These are phyloP conservation scores for Pharnaceum exiguum DNA, from an alignment of 148 eudicot genomes.

Conservation along the genomic window DNA sequence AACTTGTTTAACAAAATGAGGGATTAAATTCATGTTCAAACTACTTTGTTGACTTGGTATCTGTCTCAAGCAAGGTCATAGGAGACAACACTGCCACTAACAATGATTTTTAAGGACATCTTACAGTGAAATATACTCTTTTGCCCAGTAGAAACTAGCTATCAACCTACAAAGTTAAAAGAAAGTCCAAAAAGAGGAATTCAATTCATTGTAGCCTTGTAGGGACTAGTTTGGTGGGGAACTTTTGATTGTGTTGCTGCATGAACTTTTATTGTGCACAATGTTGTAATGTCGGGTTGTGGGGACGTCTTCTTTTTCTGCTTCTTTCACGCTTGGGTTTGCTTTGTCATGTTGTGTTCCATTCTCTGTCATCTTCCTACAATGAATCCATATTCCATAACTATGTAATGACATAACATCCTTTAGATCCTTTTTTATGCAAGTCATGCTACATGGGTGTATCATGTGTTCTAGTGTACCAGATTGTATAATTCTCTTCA, in stretches of 20 bases:
- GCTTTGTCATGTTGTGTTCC: slow-evolving; percentile 33
- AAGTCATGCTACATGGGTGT: neutral
- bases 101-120: slow-evolving; percentile 19
- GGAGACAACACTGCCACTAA: slow-evolving; percentile 12
- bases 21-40: slow-evolving; percentile 11
- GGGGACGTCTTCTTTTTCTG: slow-evolving; percentile 28
- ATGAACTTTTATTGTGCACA: slow-evolving; percentile 35
- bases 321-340: slow-evolving; percentile 34
- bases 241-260: slow-evolving; percentile 41
- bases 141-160: neutral
- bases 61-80: slow-evolving; percentile 6
- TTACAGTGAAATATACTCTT: slow-evolving; percentile 27
- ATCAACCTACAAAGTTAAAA: neutral
- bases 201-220: no score
- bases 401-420: neutral
- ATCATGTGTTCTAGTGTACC: no score
- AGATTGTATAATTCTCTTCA: no score
- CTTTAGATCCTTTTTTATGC: neutral
- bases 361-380: slow-evolving; percentile 22
- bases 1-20: neutral
- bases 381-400: no score
- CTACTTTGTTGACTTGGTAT: slow-evolving; percentile 21
- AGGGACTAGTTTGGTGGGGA: slow-evolving; percentile 43
- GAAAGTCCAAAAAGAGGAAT: slow-evolving; percentile 35
- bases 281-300: slow-evolving; percentile 52